These are phyloP conservation scores for Parathielavia appendiculata DNA, from an alignment of 495 filamentous ascomycete genomes.

Conservation along the genomic window DNA sequence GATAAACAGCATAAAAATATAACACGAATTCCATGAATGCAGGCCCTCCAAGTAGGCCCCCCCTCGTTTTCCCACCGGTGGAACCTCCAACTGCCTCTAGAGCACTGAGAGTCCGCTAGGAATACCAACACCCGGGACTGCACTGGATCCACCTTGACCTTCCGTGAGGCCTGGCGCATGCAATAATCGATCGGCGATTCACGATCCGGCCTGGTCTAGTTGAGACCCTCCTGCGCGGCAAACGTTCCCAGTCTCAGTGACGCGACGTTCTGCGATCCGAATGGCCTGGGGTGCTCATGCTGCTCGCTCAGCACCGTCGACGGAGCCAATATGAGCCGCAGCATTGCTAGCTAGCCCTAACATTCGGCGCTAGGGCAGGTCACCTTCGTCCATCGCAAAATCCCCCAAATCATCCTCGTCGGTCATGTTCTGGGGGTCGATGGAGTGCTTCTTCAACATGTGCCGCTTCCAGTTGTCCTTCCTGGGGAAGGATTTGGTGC, in stretches of 20 bases:
- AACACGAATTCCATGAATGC: no score
- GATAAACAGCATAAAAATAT: no score
- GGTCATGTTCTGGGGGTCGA: slow-evolving; percentile 28
- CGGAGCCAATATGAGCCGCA: not conserved
- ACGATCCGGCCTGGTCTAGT: not conserved
- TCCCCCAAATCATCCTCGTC: slow-evolving; percentile 28
- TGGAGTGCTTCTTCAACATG: slow-evolving; percentile 46
- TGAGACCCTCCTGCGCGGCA: not conserved
- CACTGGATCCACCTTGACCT: no score
- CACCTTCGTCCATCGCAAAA: slow-evolving; percentile 17
- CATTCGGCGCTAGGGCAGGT: not conserved
- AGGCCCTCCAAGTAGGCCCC: no score
- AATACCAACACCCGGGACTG: no score
- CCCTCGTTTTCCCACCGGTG: no score
- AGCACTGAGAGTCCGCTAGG: no score
- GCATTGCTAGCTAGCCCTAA: no score
- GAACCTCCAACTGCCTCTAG: no score
- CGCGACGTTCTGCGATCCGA: not conserved
- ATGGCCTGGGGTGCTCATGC: not conserved
- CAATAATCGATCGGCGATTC: not conserved
- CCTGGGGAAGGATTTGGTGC: slow-evolving; percentile 46
- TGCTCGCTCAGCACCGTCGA: not conserved
- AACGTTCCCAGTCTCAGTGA: not conserved
- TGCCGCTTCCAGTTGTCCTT: slow-evolving; percentile 51
- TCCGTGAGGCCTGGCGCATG: no score